Evolutionary conservation across 257 asterid genomes (phyloP).

Genomic region (Solanum gandarillasii): DNA sequence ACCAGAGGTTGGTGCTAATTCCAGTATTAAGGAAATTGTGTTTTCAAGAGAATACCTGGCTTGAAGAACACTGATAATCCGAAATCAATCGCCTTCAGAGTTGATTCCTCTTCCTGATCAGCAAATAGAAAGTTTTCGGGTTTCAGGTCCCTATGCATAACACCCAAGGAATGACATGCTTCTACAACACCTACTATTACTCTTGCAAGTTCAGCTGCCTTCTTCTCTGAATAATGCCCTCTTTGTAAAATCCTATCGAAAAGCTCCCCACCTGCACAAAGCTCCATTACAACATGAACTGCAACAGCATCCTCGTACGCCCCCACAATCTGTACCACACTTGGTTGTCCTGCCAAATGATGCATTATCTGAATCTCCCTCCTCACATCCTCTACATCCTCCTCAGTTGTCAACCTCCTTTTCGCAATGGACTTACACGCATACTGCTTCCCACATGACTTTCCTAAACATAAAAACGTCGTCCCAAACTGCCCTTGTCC

Average conservation of each 20-base stretch:
- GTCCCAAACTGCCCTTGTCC: constrained; percentile 94
- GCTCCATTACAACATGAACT: constrained; percentile 83
- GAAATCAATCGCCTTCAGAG: constrained; percentile 66
- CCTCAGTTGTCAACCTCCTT: constrained; percentile 46
- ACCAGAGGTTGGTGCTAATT: not conserved
- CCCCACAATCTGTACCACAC: constrained; percentile 53
- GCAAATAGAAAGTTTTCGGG: constrained; percentile 82
- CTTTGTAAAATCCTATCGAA: constrained; percentile 71
- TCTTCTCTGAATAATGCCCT: constrained; percentile 82
- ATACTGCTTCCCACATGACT: constrained; percentile 33
- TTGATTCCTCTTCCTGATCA: constrained; percentile 52
- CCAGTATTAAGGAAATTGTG: not conserved
- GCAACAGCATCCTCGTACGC: constrained; percentile 80
- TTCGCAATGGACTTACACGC: constrained; percentile 83
- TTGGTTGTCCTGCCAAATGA: constrained; percentile 67
- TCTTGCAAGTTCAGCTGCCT: constrained; percentile 89
- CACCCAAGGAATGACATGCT: constrained; percentile 82
- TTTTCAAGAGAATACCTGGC: constrained; percentile 47
- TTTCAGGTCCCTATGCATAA: constrained; percentile 83
- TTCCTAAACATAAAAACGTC: constrained; percentile 57
- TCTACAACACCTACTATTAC: constrained; percentile 69
- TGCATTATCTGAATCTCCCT: constrained; percentile 92
- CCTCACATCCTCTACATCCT: constrained; percentile 84
- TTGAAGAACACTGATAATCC: constrained; percentile 77
- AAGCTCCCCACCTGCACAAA: constrained; percentile 85